Evolutionary conservation across 1,139 yeast species (phyloP).

Genomic region (Yamadazyma dushanensis): DNA sequence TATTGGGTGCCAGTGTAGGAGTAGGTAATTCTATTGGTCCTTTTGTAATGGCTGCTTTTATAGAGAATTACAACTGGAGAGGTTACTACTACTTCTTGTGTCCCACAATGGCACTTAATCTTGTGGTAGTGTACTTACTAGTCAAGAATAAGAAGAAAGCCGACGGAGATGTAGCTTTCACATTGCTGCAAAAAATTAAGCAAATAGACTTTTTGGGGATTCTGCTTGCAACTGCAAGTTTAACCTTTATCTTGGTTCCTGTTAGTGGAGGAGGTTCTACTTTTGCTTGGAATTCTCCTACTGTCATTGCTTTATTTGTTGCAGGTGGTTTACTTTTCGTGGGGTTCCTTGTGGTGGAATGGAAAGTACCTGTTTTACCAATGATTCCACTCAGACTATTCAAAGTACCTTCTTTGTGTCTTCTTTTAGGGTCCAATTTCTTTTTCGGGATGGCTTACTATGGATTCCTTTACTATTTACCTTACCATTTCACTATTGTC

Average conservation of each 20-base stretch:
- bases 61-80: conserved; percentile 47
- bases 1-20: conserved; percentile 45
- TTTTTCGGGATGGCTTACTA: conserved; percentile 53
- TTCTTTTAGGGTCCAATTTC: conserved; percentile 45
- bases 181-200: conserved; percentile 32
- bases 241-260: conserved; percentile 47
- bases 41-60: conserved; percentile 50
- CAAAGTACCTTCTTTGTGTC: conserved; percentile 36
- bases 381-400: conserved; percentile 52
- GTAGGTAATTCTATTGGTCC: conserved; percentile 56
- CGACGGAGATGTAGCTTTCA: conserved; percentile 21
- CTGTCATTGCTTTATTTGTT: conserved; percentile 47
- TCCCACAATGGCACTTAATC: conserved; percentile 35
- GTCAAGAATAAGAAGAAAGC: conserved; percentile 20
- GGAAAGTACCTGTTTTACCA: conserved; percentile 51
- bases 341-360: conserved; percentile 47
- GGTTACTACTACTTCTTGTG: conserved; percentile 44
- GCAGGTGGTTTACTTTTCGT: conserved; percentile 46
- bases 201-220: conserved; percentile 54
- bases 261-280: conserved; percentile 58
- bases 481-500: conserved; percentile 52
- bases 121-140: conserved; percentile 23
- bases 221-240: conserved; percentile 41
- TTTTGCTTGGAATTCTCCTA: conserved; percentile 50
- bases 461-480: conserved; percentile 45